A percentile compares a stretch with the other conserved stretches of the same genome.
Conservation (phyloP, 2,329 filamentous ascomycete genomes). For the Geosmithia flava region DNA sequence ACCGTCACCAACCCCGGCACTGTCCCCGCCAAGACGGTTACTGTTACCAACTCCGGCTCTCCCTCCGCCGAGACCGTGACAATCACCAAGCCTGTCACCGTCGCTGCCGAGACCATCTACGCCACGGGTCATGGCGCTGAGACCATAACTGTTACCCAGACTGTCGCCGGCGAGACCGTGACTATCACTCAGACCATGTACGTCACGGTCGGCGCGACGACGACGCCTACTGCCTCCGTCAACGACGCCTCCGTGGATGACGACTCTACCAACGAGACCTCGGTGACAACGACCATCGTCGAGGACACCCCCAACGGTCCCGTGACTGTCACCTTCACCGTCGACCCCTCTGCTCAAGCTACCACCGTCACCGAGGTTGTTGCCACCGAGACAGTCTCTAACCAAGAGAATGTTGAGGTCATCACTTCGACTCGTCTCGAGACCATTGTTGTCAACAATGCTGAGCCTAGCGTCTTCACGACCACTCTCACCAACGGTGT, state of each 20-base stretch:
- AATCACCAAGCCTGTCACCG: not conserved
- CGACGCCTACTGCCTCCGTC: not conserved
- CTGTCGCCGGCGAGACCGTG: constrained; percentile 7
- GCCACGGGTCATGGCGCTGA: constrained; percentile 1
- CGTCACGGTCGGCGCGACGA: not conserved
- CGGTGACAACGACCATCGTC: constrained; percentile 2
- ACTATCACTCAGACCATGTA: constrained; percentile 1
- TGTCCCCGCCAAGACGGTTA: constrained; percentile 8
- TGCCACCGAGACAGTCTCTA: not conserved
- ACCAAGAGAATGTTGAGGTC: not conserved
- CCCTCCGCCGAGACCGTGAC: not conserved
- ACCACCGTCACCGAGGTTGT: not conserved
- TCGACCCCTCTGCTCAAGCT: not conserved
- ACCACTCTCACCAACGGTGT: not conserved
- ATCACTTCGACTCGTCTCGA: not conserved
- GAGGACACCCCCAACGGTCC: constrained; percentile 1
- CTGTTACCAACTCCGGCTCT: not conserved
- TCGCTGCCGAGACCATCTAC: not conserved
- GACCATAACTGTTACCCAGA: not conserved
- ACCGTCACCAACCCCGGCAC: constrained; percentile 1
- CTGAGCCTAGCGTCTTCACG: not conserved
- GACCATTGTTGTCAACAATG: constrained; percentile 1
- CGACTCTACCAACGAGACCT: constrained; percentile 3
- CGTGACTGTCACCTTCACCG: constrained; percentile 7
- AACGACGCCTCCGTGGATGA: not conserved